phyloP scores from a whole-genome alignment of 1,139 yeast species.

The Citeromyces hawaiiensis region DNA sequence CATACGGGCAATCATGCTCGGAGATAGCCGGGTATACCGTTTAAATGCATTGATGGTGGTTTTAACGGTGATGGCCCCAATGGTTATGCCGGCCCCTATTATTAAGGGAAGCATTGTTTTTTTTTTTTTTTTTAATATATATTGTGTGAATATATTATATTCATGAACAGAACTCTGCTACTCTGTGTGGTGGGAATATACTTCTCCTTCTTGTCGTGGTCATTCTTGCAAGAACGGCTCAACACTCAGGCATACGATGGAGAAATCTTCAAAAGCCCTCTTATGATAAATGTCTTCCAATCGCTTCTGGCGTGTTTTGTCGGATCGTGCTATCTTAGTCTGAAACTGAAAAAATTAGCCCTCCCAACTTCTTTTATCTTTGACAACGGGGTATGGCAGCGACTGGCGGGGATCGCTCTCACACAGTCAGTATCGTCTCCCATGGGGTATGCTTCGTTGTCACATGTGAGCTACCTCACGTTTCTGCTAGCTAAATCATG shows the following conservation, averaged over 20 bases:
- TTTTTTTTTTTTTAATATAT: not conserved
- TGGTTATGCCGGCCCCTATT: conserved; percentile 42
- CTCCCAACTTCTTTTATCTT: conserved; percentile 16
- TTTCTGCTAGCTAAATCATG: conserved; percentile 85
- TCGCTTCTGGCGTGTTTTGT: conserved; percentile 57
- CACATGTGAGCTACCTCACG: conserved; percentile 78
- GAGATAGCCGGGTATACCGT: conserved; percentile 30
- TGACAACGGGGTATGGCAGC: conserved; percentile 20
- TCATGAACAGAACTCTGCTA: conserved; percentile 19
- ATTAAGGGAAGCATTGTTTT: conserved; percentile 33
- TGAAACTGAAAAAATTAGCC: conserved; percentile 17
- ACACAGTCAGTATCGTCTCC: conserved; percentile 81
- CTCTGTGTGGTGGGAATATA: conserved; percentile 66
- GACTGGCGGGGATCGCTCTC: conserved; percentile 48
- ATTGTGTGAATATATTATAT: not conserved
- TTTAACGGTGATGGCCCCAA: conserved; percentile 36
- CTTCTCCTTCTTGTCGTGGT: conserved; percentile 82
- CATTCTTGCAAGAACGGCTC: conserved; percentile 79
- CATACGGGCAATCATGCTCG: conserved; percentile 41
- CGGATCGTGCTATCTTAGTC: conserved; percentile 46
- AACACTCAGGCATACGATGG: conserved; percentile 43
- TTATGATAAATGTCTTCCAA: conserved; percentile 63
- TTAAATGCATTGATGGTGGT: conserved; percentile 32
- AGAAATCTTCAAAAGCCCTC: conserved; percentile 57
- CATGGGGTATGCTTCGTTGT: conserved; percentile 58